Evolutionary conservation across 2,329 filamentous ascomycete genomes (phyloP).

Genomic region (Ophiostoma novo-ulmi): DNA sequence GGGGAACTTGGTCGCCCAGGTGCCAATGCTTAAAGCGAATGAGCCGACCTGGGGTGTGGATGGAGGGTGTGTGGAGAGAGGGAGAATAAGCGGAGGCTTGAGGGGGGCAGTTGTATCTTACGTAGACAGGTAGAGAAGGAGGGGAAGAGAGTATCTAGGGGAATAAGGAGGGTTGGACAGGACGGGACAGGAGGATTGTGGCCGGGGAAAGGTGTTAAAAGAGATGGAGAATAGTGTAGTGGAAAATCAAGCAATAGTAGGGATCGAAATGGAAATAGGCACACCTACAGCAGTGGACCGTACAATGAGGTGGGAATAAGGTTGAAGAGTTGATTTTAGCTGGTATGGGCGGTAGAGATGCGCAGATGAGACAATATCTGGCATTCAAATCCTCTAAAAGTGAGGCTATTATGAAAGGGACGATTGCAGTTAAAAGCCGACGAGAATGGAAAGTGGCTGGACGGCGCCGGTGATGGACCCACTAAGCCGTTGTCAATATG

Average conservation of each 20-base stretch:
- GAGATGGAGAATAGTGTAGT: background rate
- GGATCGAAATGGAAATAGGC: background rate
- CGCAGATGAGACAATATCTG: background rate
- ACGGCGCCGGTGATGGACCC: background rate
- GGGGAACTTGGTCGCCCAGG: background rate
- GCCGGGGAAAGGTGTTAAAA: background rate
- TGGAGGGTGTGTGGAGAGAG: background rate
- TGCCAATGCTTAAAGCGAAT: background rate
- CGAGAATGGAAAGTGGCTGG: background rate
- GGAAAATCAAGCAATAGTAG: background rate
- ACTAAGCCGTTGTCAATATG: background rate
- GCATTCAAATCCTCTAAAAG: background rate
- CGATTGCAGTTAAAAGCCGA: background rate
- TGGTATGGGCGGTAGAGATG: background rate
- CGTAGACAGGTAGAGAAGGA: background rate
- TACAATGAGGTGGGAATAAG: background rate
- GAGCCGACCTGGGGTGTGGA: background rate
- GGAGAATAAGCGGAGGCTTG: background rate
- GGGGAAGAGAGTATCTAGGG: background rate
- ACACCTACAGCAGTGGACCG: background rate
- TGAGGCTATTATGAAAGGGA: slow-evolving; percentile 1
- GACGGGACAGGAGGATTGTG: background rate
- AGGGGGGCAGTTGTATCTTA: background rate
- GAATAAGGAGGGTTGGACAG: background rate
- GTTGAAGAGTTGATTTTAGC: background rate